Evolutionary conservation across 768 basidiomycete species (phyloP), one percentile per base, ranked within the genome.

Genomic region (Boletellus sp.): DNA sequence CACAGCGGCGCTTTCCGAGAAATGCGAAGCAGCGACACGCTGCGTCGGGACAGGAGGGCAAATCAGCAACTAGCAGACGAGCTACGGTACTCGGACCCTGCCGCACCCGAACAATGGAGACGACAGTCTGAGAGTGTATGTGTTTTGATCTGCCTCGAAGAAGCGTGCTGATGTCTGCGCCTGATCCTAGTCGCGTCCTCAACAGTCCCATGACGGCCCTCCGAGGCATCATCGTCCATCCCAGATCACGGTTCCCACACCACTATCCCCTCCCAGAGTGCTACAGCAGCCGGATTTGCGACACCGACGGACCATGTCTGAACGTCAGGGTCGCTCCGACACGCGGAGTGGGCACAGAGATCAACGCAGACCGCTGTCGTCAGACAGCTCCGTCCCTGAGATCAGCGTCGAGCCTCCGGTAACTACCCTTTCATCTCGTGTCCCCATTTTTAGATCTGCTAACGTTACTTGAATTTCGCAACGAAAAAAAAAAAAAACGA

Each of bases 381-480:
- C 68, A 28, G 66, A 69, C 37, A 70, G 66, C 26, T 68, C 66
- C 41, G 61, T 68, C 45, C 66, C 66, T 55, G 66, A 70, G 42
- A 68, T 68, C 51, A 64, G 35, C 23, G 42, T 68, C 6, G 59
- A 70, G 42, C 57, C 66, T 44, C 66, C 66, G 52, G 66, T 68
- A 55, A 59, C 47, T 62, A 44, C 41, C 24, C 19, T 35, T 48
- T 16, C 37, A 33, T 43, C 17, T 19, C n/a, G n/a, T 34, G 34
- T 35, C 49, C 46, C 49, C 48, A 17, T 43, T 51, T 52, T 53
- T 37, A 36, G 50, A 47, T 42, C 23, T 1, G 44, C 56, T 66
- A 8, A 61, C 49, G 34, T 52, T 45, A 51, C 40, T 28, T 42
- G 51, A 17, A 50, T 44, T 26, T 26, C 24, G 24, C 24, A 26